Base-by-base conservation (phyloP, 2,329 filamentous ascomycete genomes). In the Thelonectria discophora region DNA sequence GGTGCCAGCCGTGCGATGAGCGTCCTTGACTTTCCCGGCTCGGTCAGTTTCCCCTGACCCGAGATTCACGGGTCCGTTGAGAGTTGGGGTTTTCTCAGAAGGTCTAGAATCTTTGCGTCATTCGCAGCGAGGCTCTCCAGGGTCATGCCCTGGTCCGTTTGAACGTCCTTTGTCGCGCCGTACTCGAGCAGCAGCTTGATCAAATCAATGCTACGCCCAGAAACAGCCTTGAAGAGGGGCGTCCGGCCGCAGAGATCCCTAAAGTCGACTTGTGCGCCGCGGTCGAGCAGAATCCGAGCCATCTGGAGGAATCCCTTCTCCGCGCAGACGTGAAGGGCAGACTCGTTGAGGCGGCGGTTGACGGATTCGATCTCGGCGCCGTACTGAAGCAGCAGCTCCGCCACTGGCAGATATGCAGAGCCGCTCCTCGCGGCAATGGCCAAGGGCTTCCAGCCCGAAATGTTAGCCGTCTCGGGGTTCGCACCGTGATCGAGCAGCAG, bases 151-250 rank as follows among this genome's bases (percentile, higher is more conserved):
- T 50, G 32, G 21, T 21, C 43, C 9, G 27, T 47, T 34, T 32
- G 54, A 15, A 50, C 18, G 24, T 49, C 46, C 43, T 34, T 57
- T 17, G 30, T 18, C 5, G 54, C 45, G 12, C 54, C 54, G 20
- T 50, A 57, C 39, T 50, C 21, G 12, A 57, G 54, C 15, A 57
- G 20, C 30, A 57, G 54, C 32, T 40, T 49, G 45, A 57, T 24
- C 32, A 57, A 40, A 5, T 47, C 45, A 7, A 34, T n/a, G 8
- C 13, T 49, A 5, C 21, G 12, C 17, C 15, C 15, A 11, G 30
- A 43, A 30, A 57, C 45, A 24, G 54, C 54, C 34, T 50, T 57
- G 54, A 49, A 39, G 30, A 57, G 54, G 13, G 54, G 54, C 49
- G 54, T 57, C 21, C 47, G 30, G 30, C 24, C 27, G 30, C 37